Evolutionary conservation across 192 early-diverging fungal genomes (phyloP).

Genomic region (Polychytrium aggregatum): DNA sequence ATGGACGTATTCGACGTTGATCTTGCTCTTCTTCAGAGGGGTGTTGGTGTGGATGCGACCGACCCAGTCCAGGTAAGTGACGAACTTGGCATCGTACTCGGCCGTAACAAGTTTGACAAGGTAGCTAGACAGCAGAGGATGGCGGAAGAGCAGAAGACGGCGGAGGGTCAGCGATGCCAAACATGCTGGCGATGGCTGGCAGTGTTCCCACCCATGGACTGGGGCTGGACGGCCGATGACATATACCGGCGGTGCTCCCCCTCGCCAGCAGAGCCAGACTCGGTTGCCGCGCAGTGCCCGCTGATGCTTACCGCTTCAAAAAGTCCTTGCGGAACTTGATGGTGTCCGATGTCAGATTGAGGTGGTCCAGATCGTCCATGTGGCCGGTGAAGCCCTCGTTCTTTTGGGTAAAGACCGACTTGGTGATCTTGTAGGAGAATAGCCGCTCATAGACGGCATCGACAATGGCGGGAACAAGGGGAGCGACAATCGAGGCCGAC

Average conservation of each 20-base stretch:
- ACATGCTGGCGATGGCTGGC: no score
- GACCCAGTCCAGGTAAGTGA: slow-evolving; percentile 72
- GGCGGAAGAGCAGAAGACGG: slow-evolving; percentile 19
- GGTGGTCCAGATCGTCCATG: slow-evolving; percentile 20
- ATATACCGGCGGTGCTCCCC: no score
- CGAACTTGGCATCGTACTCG: slow-evolving; percentile 26
- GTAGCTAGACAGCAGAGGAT: slow-evolving; percentile 44
- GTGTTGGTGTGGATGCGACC: slow-evolving; percentile 66
- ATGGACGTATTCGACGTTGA: slow-evolving; percentile 77
- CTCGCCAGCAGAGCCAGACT: no score
- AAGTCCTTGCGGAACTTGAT: slow-evolving; percentile 71
- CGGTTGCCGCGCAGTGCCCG: no score
- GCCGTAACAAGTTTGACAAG: slow-evolving; percentile 53
- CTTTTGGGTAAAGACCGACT: slow-evolving; percentile 49
- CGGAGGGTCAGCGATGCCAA: no score
- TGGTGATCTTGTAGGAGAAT: slow-evolving; percentile 63
- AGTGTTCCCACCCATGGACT: no score
- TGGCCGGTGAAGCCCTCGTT: slow-evolving; percentile 49
- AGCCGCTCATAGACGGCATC: slow-evolving; percentile 68
- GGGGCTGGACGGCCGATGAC: no score
- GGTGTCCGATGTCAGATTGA: slow-evolving; percentile 47
- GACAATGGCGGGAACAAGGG: slow-evolving; percentile 61
- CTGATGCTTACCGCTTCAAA: no score
- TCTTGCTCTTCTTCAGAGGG: slow-evolving; percentile 58
- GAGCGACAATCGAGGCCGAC: slow-evolving; percentile 47